Base-by-base conservation (phyloP, 306 rosid genomes). In the Quercus gilva region DNA sequence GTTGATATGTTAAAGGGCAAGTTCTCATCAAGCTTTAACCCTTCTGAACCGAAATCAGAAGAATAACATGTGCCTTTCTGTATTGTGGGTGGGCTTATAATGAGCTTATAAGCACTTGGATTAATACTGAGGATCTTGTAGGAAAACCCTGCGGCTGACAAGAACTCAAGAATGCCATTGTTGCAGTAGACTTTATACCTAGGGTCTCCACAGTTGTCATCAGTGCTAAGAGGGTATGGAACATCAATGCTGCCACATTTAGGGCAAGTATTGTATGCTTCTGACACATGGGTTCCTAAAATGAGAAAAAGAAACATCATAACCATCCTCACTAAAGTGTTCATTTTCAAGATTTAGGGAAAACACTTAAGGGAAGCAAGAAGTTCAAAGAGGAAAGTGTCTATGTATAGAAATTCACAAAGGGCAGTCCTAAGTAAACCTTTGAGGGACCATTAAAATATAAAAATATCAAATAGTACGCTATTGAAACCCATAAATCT, bases 151-250 rank as follows among this genome's bases (percentile, higher is more conserved):
- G 69, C 55, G 2, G 87, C 85, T 76, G 98, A 92, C 74, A 86
- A 60, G 88, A 94, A 91, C 82, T 86, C 84, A 73, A 94, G 88
- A 55, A 23, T 76, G 33, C 76, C 85, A 57, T 86, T 63, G 74
- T 84, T 88, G 86, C 97, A 94, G 70, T 86, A 81, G 55, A 94
- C 15, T 84, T 52, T 87, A 86, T 94, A 92, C 55, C 84, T 88
- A 7, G 87, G 60, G 69, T 92, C 85, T 41, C 98, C 98, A 31
- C 98, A 94, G 33, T 73, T 55, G 2, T 80, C 90, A 9, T 75
- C 80, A 19, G 94, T 91, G 90, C 97, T 92, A 0, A 94, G 90
- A 21, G 98, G 97, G 77, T 81, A 90, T 64, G 98, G 98, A 65
- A 92, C 94, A 78, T 78, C 84, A 52, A 73, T 53, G 19, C 61